A percentile compares a stretch with the other conserved stretches of the same genome.
Evolutionary conservation across 2,329 filamentous ascomycete genomes (phyloP).

Genomic region (Ceratocystis huliohia): DNA sequence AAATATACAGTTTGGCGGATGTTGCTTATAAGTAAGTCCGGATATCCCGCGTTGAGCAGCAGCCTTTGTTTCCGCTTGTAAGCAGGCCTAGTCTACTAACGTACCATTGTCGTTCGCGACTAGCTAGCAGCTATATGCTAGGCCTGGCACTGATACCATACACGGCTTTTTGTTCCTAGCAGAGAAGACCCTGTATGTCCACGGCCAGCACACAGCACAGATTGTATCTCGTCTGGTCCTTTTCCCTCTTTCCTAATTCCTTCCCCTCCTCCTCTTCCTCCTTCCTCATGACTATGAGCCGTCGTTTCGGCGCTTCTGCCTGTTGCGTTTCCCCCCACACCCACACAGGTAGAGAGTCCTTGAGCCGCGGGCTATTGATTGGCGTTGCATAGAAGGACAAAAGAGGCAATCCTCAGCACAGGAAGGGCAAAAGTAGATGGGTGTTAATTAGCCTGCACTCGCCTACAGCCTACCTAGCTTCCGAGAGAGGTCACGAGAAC

Average conservation of each 20-base stretch:
- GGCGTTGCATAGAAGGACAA: background rate
- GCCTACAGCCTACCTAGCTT: background rate
- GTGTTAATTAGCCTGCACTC: background rate
- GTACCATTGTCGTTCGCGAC: background rate
- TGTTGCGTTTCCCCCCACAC: background rate
- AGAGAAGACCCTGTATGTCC: background rate
- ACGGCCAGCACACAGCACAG: background rate
- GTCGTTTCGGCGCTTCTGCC: background rate
- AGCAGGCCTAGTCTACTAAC: background rate
- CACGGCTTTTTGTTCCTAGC: background rate
- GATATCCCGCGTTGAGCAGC: background rate
- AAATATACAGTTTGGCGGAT: background rate
- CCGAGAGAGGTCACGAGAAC: background rate
- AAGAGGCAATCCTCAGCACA: background rate
- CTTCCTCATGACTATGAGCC: background rate
- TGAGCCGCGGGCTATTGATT: slow-evolving; percentile 1
- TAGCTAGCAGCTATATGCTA: background rate
- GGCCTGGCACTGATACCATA: background rate
- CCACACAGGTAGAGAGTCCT: background rate
- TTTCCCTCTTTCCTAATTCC: background rate
- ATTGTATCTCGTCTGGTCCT: background rate
- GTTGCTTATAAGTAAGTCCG: slow-evolving; percentile 3
- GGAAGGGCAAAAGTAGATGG: too few species aligned
- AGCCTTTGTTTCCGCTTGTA: background rate
- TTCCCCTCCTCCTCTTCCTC: background rate